Evolutionary conservation across 2,329 filamentous ascomycete genomes (phyloP), one percentile per base, ranked within the genome.

Genomic region (Hymenoscyphus salicellus): DNA sequence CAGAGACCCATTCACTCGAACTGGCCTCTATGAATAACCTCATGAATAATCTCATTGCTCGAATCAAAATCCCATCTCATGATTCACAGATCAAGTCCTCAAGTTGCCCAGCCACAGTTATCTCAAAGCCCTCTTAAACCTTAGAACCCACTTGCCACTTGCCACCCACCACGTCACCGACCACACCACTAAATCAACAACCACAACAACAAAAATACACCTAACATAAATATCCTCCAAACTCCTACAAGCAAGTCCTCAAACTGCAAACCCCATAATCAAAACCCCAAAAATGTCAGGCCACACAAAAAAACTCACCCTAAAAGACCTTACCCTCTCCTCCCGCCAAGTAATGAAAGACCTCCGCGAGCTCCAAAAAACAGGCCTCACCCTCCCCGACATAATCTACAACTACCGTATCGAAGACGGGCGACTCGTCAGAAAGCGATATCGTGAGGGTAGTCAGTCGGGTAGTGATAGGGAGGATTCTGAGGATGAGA

Each of bases 331-430:
- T n/a, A 55, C 49, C 17, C 38, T 8, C 11, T 43, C 36, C 20
- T 55, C 60, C 4, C 46, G 60, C 30, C 60, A 61, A 55, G 17
- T 61, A 5, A 1, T 56, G 1, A 7, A 26, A 2, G 60, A 61
- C 32, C 60, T 61, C 43, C 46, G 49, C 4, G 60, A 36, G 7
- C 60, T 61, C 30, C 60, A 61, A 46, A 55, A 61, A 30, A 56
- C 26, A 1, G 46, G 46, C 20, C 30, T 38, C 10, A 61, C 60
- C 28, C 10, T 61, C 4, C 60, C 60, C 6, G 60, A 61, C n/a
- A 56, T 61, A n/a, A 61, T 61, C 8, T 61, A 56, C 60, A 55
- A 61, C 28, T 61, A 61, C 23, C 46, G 60, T 7, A 38, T 61
- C 32, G 46, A 49, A 26, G 49, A 55, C 1, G 60, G 60, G 6